Evolutionary conservation across 2,329 filamentous ascomycete species (phyloP), one percentile per base, ranked within the genome.

Genomic region (Dactylellina sp.): DNA sequence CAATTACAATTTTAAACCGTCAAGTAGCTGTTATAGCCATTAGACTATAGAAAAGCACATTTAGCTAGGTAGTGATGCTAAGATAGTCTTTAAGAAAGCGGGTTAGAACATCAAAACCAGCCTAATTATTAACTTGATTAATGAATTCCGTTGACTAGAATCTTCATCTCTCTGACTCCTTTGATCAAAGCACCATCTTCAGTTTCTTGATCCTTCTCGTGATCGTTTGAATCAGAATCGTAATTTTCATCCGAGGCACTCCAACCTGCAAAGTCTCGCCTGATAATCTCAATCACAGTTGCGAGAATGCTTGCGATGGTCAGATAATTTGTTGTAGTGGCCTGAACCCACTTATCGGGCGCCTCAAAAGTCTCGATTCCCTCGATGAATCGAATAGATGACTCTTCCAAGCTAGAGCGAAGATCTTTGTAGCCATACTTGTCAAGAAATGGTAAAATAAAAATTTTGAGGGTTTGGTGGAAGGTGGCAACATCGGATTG

Each of bases 381-480:
- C 2, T 40, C 18, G 3, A 25, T 39, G 28, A 40, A 40, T 12
- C 14, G 6, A 7, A 12, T 12, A 14, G 12, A 5, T 24, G 2
- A 32, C 14, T 12, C 9, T 14, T 20, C 32, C 12, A 20, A 22
- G 2, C 18, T 7, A 4, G 11, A 14, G 18, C 28, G 44, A 40
- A 62, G 42, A 0, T 44, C 35, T 1, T 53, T 7, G n/a, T 72
- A 72, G 3, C 42, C 53, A 14, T 66, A 66, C 28, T 42, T 50
- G 20, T 39, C n/a, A 1, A 74, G 25, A 32, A 74, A 74, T 0
- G 61, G 55, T 1, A 66, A 11, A 18, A 74, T 44, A 12, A 62
- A 25, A 3, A 5, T 35, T 4, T 62, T 37, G 22, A 71, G 14
- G 7, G 16, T 28, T 1, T 35, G 18, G 24, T 47, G 40, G 35